Conservation (phyloP, 352 stramenopile species). For the Phytophthora aleatoria region DNA sequence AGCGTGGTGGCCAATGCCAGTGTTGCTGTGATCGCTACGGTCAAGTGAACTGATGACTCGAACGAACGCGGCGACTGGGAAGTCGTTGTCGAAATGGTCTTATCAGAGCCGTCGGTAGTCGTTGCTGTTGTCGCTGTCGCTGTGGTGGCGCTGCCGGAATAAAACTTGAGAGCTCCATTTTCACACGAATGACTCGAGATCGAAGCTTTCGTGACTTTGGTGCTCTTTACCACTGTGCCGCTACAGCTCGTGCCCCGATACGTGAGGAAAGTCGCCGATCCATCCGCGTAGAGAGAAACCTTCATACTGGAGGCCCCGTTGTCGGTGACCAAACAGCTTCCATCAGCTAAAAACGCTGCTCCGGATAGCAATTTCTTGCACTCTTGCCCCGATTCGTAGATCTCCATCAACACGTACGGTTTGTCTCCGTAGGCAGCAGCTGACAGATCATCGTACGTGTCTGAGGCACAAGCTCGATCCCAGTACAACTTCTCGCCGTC, state of each 20-base stretch:
- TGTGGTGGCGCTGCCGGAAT: slow-evolving; percentile 26
- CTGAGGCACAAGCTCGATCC: slow-evolving; percentile 27
- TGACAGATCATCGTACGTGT: slow-evolving; percentile 18
- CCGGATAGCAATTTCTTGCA: slow-evolving; percentile 41
- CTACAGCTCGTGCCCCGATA: slow-evolving; percentile 42
- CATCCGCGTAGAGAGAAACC: slow-evolving; percentile 34
- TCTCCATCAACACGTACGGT: slow-evolving; percentile 41
- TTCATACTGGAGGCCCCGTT: slow-evolving; percentile 46
- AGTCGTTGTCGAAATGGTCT: slow-evolving; percentile 33
- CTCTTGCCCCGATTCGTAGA: slow-evolving; percentile 30
- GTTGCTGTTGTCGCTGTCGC: slow-evolving; percentile 12
- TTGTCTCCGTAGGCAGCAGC: slow-evolving; percentile 24
- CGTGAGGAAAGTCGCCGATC: slow-evolving; percentile 38
- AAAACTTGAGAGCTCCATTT: slow-evolving; percentile 37
- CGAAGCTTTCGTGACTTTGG: slow-evolving; percentile 25
- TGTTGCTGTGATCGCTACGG: slow-evolving; percentile 4
- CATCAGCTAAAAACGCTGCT: slow-evolving; percentile 46
- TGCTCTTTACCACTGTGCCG: slow-evolving; percentile 31
- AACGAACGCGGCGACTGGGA: slow-evolving; percentile 19
- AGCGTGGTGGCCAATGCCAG: slow-evolving; percentile 12
- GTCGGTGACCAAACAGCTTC: slow-evolving; percentile 46
- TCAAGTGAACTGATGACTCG: slow-evolving; percentile 5
- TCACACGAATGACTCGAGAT: slow-evolving; percentile 37
- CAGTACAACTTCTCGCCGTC: slow-evolving; percentile 33
- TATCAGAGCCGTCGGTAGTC: slow-evolving; percentile 11